Conservation (phyloP, 768 basidiomycete genomes). For the Coprinopsis sp. region DNA sequence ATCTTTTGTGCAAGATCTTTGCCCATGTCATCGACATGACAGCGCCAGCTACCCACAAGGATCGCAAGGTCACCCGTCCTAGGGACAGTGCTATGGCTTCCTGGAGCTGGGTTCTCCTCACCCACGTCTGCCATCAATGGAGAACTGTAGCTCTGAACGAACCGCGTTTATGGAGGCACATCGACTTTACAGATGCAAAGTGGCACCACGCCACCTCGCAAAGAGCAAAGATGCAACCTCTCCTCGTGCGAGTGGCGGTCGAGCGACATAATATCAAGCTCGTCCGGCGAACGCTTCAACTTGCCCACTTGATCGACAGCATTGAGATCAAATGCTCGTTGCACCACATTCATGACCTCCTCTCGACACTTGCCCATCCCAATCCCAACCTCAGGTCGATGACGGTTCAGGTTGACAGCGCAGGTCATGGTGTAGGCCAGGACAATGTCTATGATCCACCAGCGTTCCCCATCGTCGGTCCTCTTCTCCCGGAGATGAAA, state of each 20-base stretch:
- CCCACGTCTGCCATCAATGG: conserved; percentile 36
- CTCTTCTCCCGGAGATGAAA: conserved; percentile 25
- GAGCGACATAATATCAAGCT: conserved; percentile 25
- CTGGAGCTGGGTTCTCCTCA: conserved; percentile 35
- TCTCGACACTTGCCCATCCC: conserved; percentile 30
- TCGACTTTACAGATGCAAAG: conserved; percentile 35
- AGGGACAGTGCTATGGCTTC: not conserved
- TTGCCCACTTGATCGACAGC: conserved; percentile 31
- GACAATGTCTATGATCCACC: conserved; percentile 23
- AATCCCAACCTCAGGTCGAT: conserved; percentile 32
- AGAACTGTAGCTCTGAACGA: conserved; percentile 27
- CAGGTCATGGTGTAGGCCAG: conserved; percentile 8
- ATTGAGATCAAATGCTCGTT: conserved; percentile 32
- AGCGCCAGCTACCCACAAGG: no score
- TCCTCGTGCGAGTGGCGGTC: conserved; percentile 29
- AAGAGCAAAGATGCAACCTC: conserved; percentile 28
- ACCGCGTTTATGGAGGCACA: conserved; percentile 30
- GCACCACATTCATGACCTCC: conserved; percentile 28
- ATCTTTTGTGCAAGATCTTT: conserved; percentile 4
- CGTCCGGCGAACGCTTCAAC: conserved; percentile 29
- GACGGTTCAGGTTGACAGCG: conserved; percentile 17
- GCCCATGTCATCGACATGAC: not conserved
- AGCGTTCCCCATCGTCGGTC: conserved; percentile 24
- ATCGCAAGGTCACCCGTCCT: no score
- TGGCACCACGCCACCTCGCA: conserved; percentile 27